Conservation (phyloP, 78 protist genomes). For the Polysphondylium violaceum region DNA sequence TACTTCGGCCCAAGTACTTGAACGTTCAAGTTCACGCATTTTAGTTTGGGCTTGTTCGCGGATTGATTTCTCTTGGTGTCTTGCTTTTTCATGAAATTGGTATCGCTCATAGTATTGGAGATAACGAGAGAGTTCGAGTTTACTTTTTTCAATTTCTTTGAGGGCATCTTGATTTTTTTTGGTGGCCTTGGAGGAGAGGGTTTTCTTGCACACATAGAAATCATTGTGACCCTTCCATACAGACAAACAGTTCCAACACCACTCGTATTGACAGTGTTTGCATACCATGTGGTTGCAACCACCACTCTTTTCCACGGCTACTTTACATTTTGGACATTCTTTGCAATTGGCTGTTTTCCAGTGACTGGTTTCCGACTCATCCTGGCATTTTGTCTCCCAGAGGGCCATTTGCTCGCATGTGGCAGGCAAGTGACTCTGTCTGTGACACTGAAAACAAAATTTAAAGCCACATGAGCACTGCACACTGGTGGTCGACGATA, state of each 20-base stretch:
- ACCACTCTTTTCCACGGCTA: constrained; percentile 81
- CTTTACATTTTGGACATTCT: constrained; percentile 80
- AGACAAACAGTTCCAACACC: constrained; percentile 82
- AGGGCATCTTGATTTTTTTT: constrained; percentile 5
- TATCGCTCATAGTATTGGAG: constrained; percentile 46
- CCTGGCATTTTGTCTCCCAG: constrained; percentile 77
- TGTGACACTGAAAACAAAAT: constrained; percentile 78
- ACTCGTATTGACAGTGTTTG: constrained; percentile 58
- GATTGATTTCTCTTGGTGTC: constrained; percentile 29
- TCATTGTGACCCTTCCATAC: constrained; percentile 68
- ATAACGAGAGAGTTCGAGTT: constrained; percentile 35
- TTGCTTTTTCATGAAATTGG: constrained; percentile 52
- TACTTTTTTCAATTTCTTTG: constrained; percentile 31
- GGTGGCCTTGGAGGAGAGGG: too few species aligned
- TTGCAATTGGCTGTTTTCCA: constrained; percentile 80
- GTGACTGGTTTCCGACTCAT: constrained; percentile 76
- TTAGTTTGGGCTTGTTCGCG: constrained; percentile 41
- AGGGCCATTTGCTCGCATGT: constrained; percentile 77
- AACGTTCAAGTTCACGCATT: constrained; percentile 62
- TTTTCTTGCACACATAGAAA: constrained; percentile 68
- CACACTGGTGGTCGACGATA: constrained; percentile 1
- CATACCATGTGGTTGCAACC: constrained; percentile 90
- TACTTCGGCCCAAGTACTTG: constrained; percentile 68
- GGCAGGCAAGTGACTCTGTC: constrained; percentile 73
- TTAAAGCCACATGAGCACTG: constrained; percentile 73